These are phyloP conservation scores for Polyporus arcularius DNA, from an alignment of 768 basidiomycete species.

Conservation along the genomic window DNA sequence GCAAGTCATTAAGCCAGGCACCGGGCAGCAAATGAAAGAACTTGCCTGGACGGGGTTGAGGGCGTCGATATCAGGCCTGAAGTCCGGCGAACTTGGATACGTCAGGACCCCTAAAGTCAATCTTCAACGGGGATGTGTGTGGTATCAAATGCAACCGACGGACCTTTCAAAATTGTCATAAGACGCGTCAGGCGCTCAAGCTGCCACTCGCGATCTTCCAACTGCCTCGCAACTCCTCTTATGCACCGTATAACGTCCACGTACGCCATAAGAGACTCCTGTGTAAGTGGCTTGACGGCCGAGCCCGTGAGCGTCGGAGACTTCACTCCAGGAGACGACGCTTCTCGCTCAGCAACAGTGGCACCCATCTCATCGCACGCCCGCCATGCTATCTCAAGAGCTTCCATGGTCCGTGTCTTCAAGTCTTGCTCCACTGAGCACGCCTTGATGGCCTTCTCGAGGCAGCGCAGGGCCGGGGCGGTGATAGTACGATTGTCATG, in stretches of 20 bases:
- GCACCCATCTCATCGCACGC: conserved; percentile 68
- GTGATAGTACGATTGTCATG: conserved; percentile 66
- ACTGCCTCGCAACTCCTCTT: conserved; percentile 47
- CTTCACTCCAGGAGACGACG: conserved; percentile 8
- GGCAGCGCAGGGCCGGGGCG: conserved; percentile 80
- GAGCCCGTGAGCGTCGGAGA: neutral
- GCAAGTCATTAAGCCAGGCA: conserved; percentile 15
- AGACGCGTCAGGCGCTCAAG: conserved; percentile 64
- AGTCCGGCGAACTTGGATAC: conserved; percentile 82
- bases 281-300: conserved; percentile 55
- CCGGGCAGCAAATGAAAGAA: neutral
- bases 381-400: conserved; percentile 68
- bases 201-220: conserved; percentile 63
- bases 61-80: conserved; percentile 83
- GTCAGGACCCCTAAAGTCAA: conserved; percentile 62
- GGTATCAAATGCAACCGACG: conserved; percentile 3
- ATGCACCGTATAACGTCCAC: conserved; percentile 70
- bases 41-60: conserved; percentile 79
- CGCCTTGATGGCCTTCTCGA: conserved; percentile 78
- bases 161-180: conserved; percentile 79
- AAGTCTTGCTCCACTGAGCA: conserved; percentile 38
- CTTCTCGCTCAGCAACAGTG: conserved; percentile 40
- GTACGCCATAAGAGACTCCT: conserved; percentile 84
- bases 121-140: neutral
- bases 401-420: conserved; percentile 43